Evolutionary conservation across 495 filamentous ascomycete species (phyloP).

Genomic region (Hypoxylon lienhwacheense): DNA sequence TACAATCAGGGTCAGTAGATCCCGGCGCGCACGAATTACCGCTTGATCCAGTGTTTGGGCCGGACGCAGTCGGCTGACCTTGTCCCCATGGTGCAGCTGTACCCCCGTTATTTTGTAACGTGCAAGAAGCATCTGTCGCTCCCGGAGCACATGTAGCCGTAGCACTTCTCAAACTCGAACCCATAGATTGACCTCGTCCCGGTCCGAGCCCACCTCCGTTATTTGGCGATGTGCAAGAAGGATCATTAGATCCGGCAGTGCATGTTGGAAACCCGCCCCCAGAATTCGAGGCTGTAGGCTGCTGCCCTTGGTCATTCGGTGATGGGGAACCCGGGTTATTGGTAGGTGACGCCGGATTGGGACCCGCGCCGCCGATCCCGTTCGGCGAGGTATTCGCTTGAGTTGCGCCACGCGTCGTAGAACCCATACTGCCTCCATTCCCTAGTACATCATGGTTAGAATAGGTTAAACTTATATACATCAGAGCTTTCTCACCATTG

Average conservation of each 20-base stretch:
- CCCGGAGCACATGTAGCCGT: too few species aligned
- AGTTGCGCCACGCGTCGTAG: neutral
- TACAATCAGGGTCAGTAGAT: conserved; percentile 27
- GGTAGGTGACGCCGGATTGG: conserved; percentile 12
- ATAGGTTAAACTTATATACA: too few species aligned
- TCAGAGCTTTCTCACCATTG: too few species aligned
- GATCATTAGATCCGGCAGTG: too few species aligned
- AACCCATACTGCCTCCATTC: neutral
- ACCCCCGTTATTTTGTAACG: conserved; percentile 5
- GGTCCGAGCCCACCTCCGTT: too few species aligned
- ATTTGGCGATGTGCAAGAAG: too few species aligned
- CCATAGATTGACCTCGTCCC: too few species aligned
- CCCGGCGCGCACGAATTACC: conserved; percentile 16
- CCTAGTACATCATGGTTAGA: too few species aligned
- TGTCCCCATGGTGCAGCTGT: conserved; percentile 14
- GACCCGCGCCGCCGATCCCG: conserved; percentile 12
- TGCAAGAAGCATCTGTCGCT: too few species aligned
- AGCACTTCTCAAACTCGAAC: too few species aligned
- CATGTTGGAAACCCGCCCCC: too few species aligned
- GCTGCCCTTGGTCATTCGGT: conserved; percentile 7
- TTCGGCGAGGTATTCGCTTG: conserved; percentile 23
- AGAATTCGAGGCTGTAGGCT: too few species aligned
- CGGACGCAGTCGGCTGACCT: conserved; percentile 15
- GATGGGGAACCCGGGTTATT: conserved; percentile 4
- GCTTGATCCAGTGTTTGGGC: conserved; percentile 7